A percentile compares a stretch with the other conserved stretches of the same genome.
Evolutionary conservation across 768 basidiomycete genomes (phyloP).

Genomic region (Suillus decipiens): DNA sequence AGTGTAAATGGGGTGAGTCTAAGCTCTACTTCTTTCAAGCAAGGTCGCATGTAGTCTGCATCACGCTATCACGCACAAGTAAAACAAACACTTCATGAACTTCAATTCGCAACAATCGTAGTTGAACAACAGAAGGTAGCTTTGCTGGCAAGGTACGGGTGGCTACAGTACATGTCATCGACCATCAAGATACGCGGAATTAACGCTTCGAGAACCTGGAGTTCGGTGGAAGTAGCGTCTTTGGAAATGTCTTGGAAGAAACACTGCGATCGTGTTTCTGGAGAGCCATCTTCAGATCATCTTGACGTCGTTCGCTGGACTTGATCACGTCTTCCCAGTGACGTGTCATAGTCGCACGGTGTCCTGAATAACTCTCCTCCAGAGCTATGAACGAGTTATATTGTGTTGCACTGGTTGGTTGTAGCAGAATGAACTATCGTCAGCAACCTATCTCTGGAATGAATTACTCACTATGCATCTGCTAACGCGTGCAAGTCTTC

Average conservation of each 20-base stretch:
- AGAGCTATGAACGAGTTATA: conserved; percentile 58
- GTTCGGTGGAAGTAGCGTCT: conserved; percentile 39
- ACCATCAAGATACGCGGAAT: neutral
- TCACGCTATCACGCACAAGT: neutral
- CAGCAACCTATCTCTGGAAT: neutral
- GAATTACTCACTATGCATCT: conserved; percentile 24
- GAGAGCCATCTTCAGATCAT: conserved; percentile 40
- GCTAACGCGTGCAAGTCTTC: conserved; percentile 47
- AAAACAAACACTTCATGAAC: neutral
- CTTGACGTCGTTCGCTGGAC: conserved; percentile 37
- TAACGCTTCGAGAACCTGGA: conserved; percentile 7
- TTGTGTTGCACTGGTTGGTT: conserved; percentile 42
- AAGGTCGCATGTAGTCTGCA: neutral
- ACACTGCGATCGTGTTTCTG: conserved; percentile 50
- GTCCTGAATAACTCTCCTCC: conserved; percentile 52
- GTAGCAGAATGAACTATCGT: neutral
- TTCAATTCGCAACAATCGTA: neutral
- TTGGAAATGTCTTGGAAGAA: conserved; percentile 53
- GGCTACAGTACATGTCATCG: neutral
- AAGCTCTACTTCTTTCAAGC: neutral
- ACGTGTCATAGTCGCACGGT: conserved; percentile 40
- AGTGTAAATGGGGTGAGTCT: neutral
- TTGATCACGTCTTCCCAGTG: conserved; percentile 46
- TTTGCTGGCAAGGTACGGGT: neutral
- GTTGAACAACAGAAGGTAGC: neutral